Evolutionary conservation across 441 rosid genomes (phyloP).

Genomic region (Iberis amara): DNA sequence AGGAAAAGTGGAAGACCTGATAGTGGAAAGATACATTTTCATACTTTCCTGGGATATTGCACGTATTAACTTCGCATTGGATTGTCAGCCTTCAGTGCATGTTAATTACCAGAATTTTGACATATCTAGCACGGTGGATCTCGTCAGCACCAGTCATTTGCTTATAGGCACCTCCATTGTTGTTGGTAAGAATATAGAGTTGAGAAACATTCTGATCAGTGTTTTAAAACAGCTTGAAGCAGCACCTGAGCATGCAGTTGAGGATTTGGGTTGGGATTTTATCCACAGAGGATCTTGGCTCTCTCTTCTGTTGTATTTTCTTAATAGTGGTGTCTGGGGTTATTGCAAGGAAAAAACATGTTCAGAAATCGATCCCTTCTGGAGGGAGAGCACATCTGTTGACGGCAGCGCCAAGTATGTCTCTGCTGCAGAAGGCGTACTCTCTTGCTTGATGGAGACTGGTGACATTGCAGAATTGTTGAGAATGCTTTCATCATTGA

Average conservation of each 20-base stretch:
- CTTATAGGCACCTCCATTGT: slow-evolving; percentile 44
- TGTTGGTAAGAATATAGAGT: slow-evolving; percentile 37
- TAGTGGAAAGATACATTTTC: slow-evolving; percentile 90
- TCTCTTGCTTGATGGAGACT: slow-evolving; percentile 53
- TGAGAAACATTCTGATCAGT: slow-evolving; percentile 44
- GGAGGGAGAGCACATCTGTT: slow-evolving; percentile 47
- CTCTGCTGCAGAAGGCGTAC: slow-evolving; percentile 54
- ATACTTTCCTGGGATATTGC: slow-evolving; percentile 85
- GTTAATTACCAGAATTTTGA: slow-evolving; percentile 43
- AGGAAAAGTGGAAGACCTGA: slow-evolving; percentile 66
- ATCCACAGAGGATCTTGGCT: slow-evolving; percentile 81
- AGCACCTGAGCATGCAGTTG: slow-evolving; percentile 40
- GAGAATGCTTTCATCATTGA: slow-evolving; percentile 59
- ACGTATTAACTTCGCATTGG: slow-evolving; percentile 33
- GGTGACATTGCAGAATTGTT: slow-evolving; percentile 51
- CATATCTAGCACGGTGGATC: slow-evolving; percentile 41
- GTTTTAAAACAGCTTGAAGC: slow-evolving; percentile 51
- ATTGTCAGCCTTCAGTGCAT: slow-evolving; percentile 39
- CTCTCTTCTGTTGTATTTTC: slow-evolving; percentile 62
- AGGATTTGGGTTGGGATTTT: slow-evolving; percentile 83
- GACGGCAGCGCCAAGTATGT: slow-evolving; percentile 39
- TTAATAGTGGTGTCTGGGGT: slow-evolving; percentile 58
- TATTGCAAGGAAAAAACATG: slow-evolving; percentile 44
- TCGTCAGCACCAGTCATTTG: slow-evolving; percentile 59
- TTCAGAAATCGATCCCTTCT: slow-evolving; percentile 44